Evolutionary conservation across 164 flowering plant species (phyloP).

Genomic region (Buxus sempervirens): DNA sequence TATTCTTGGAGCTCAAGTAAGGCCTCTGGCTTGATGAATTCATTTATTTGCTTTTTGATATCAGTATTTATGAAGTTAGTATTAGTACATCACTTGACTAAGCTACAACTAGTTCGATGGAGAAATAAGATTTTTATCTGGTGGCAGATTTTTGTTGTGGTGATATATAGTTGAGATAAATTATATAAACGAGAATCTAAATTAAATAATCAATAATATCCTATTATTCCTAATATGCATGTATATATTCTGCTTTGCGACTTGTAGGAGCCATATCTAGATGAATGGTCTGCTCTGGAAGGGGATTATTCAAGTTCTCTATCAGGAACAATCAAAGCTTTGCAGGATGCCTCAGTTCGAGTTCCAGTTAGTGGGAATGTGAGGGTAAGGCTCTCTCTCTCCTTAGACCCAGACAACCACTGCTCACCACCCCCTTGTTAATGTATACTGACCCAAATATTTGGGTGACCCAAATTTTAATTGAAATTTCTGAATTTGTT

Average conservation of each 20-base stretch:
- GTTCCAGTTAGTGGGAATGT: conserved; percentile 57
- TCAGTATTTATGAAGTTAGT: conserved; percentile 7
- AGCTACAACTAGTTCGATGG: background rate
- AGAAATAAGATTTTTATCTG: background rate
- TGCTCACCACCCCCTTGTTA: no score
- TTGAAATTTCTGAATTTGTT: background rate
- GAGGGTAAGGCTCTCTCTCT: conserved; percentile 34
- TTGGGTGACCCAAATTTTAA: background rate
- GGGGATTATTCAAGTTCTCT: conserved; percentile 51
- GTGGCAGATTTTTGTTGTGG: background rate
- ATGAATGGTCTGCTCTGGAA: conserved; percentile 63
- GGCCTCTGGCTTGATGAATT: conserved; percentile 9
- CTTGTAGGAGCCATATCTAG: conserved; percentile 62
- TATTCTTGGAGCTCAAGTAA: conserved; percentile 66
- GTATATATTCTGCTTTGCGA: background rate
- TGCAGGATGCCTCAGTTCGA: conserved; percentile 52
- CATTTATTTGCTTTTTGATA: background rate
- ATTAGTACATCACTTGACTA: background rate
- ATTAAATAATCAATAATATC: no score
- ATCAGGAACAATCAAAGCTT: conserved; percentile 51
- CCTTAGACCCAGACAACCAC: no score
- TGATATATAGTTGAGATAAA: no score
- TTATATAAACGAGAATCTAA: no score
- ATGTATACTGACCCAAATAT: no score
- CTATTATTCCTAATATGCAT: background rate